Evolutionary conservation across 2,329 filamentous ascomycete genomes (phyloP), one percentile per base, ranked within the genome.

Genomic region (Emergomyces pasteurianus): DNA sequence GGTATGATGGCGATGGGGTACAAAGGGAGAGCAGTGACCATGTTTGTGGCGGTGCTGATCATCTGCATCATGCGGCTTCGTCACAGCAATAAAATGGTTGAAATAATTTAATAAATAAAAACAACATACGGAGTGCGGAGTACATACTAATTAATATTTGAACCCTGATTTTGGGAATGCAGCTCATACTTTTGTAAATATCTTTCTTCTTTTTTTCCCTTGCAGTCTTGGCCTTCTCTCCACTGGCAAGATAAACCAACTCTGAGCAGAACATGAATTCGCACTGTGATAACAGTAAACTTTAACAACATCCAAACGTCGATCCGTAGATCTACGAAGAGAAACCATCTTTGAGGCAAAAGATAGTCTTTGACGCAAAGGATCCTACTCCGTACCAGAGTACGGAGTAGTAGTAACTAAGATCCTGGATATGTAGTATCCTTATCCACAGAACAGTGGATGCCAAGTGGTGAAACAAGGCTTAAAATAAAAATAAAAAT

Each of bases 1-100:
- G 66, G 56, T 66, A 63, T 57, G 66, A 68, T 60, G 69, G n/a
- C 3, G 36, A 36, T 16, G 42, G 38, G 21, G 59, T 52, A 54
- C 52, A 54, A 54, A 54, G 52, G 21, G 34, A n/a, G 52, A 54
- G 52, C 31, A 54, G 21, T 38, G 52, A 54, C 52, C 28, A 54
- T 6, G 12, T 16, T 16, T 49, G 46, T 49, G 4, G 21, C 12
- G 18, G 31, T 38, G 52, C 31, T 21, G 52, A 38, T 54, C 52
- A 54, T 12, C 52, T 38, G 52, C 52, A 34, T 54, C n/a, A 54
- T 54, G 52, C 52, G 38, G 52, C 18, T 38, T 34, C 52, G 21
- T 54, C 52, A 34, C 28, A 54, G 14, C 21, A 49, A 49, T 26
- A 3, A 49, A 49, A 26, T 21, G 23, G 26, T 49, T 26, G 26